Base-by-base conservation (phyloP, 2,329 filamentous ascomycete genomes). In the Calonectria naviculata region DNA sequence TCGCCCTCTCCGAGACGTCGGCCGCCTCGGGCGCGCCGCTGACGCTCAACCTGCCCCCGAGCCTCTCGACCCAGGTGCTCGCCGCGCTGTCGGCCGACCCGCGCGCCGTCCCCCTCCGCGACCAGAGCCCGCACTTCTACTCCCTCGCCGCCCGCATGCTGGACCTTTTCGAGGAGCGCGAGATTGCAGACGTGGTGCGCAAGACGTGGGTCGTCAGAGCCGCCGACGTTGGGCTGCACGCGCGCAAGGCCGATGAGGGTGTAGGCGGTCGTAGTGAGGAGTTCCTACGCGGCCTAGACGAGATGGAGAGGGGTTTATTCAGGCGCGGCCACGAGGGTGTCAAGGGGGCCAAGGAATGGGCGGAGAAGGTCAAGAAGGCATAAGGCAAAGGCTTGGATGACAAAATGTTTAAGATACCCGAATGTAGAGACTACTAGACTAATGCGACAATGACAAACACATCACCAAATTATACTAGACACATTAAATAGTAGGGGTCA, bases 11-110 rank as follows among this genome's bases (percentile, higher is more conserved):
- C 73, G 88, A 87, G 31, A 83, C 84, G 12, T 83, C 82, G 60
- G 83, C 84, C 31, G 83, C 86, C 68, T 80, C 84, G 68, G 85
- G 84, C 61, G 90, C 93, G 8, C 90, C 95, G 28, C 89, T 97
- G 5, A 93, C 93, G 0, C 90, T 98, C 71, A 95, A 97, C 80
- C 90, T 97, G 9, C 96, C 97, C 1, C 83, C 90, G 0, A 92
- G 94, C 4, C 90, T 98, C 1, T 92, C 93, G 6, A 89, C 91
- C 72, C 91, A 94, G 54, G 95, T 98, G 47, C 86, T 97, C 80
- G 95, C 97, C 76, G 97, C 97, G 0, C 87, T 99, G 42, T 97
- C 96, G 80, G 97, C 97, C 36, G 95, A 98, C 80, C 93, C 97
- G 0, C 92, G 93, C 66, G 93, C 93, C 13, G 94, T 99, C 1